Percentiles rank a stretch among this genome's conserved stretches.
phyloP scores from a whole-genome alignment of 73 alveolate genomes.

The Breviolum minutum region DNA sequence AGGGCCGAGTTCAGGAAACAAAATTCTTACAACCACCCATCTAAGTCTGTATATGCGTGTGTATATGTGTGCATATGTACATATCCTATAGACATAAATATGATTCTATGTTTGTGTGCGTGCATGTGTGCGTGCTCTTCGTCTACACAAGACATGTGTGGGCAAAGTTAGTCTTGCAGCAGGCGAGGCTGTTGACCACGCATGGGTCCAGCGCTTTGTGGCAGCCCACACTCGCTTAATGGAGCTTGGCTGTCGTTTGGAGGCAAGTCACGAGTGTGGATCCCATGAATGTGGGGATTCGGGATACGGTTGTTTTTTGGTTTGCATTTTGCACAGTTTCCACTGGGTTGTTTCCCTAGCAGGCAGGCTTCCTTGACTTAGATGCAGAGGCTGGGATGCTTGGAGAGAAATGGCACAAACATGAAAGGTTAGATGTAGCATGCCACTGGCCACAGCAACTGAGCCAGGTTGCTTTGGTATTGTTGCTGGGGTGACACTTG shows the following conservation, averaged over 20 bases:
- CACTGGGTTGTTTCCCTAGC: neutral
- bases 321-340: neutral
- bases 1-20: neutral
- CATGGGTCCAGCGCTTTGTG: slow-evolving; percentile 85
- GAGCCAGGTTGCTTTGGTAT: too few species aligned
- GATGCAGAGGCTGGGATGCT: slow-evolving; percentile 44
- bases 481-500: too few species aligned
- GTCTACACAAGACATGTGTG: too few species aligned
- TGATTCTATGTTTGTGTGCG: neutral
- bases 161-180: too few species aligned
- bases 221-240: slow-evolving; percentile 55
- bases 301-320: too few species aligned
- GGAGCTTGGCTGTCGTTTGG: slow-evolving; percentile 62
- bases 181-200: slow-evolving; percentile 79
- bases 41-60: neutral
- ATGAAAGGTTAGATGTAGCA: neutral
- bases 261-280: neutral
- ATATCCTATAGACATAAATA: neutral
- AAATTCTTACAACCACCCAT: neutral
- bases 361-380: slow-evolving; percentile 58
- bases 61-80: neutral
- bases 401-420: neutral
- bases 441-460: too few species aligned
- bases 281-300: neutral
- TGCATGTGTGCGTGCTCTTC: neutral